A percentile compares a stretch with the other conserved stretches of the same genome.
phyloP scores from a whole-genome alignment of 2,329 filamentous ascomycete species.

The Bipolaris oryzae region DNA sequence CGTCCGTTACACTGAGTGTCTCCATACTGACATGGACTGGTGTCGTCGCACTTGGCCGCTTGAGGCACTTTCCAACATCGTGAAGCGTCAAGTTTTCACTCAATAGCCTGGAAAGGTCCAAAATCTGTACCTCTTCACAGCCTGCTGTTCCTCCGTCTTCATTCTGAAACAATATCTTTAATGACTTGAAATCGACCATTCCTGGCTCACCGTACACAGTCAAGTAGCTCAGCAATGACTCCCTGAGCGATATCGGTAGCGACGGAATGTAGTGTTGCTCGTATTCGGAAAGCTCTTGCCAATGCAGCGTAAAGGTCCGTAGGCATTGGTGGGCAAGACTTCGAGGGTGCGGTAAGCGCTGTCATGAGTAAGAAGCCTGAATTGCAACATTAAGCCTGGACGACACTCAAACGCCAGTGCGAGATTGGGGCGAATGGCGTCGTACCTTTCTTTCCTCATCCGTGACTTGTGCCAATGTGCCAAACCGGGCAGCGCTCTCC shows the following conservation, averaged over 20 bases:
- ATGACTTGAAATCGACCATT: conserved; percentile 50
- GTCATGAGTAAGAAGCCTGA: conserved; percentile 32
- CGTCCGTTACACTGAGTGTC: conserved; percentile 19
- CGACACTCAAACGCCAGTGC: conserved; percentile 3
- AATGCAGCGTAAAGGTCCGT: conserved; percentile 61
- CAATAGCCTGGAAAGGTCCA: conserved; percentile 61
- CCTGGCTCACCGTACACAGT: conserved; percentile 55
- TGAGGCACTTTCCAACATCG: conserved; percentile 55
- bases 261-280: conserved; percentile 61
- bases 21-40: conserved; percentile 17
- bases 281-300: conserved; percentile 62
- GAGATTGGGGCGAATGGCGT: conserved; percentile 1
- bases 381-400: conserved; percentile 16
- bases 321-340: conserved; percentile 60
- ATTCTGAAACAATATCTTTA: conserved; percentile 58
- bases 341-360: conserved; percentile 39
- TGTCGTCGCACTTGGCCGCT: conserved; percentile 13
- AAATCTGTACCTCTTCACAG: conserved; percentile 53
- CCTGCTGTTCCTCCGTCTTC: conserved; percentile 46
- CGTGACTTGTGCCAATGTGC: conserved; percentile 31
- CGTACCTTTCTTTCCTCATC: conserved; percentile 37
- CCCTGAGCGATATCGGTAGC: conserved; percentile 59
- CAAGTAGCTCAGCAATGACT: conserved; percentile 63
- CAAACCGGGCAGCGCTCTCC: conserved; percentile 25
- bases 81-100: conserved; percentile 57